These are phyloP conservation scores for Aspergillus sojae DNA, from an alignment of 2,329 filamentous ascomycete species.

Conservation along the genomic window DNA sequence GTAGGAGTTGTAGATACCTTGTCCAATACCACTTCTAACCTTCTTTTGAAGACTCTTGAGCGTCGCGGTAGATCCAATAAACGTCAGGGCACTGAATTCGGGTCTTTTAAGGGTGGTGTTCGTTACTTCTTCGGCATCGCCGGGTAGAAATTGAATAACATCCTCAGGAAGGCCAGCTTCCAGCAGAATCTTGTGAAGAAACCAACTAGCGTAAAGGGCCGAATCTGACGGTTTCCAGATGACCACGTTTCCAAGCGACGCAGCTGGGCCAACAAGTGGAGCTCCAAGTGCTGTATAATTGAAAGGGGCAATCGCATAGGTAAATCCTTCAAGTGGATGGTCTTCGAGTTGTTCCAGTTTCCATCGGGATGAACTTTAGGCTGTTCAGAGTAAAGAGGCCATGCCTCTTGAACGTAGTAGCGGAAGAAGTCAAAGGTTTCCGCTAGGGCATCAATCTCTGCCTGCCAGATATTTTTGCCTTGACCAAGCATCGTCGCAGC, in stretches of 20 bases:
- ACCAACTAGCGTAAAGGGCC: constrained; percentile 82
- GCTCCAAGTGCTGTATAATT: constrained; percentile 95
- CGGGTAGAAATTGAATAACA: constrained; percentile 94
- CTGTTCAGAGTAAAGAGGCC: constrained; percentile 68
- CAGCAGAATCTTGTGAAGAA: constrained; percentile 78
- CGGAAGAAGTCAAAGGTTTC: constrained; percentile 90
- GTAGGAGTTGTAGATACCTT: constrained; percentile 80
- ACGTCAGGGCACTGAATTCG: constrained; percentile 85
- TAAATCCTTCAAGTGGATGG: constrained; percentile 89
- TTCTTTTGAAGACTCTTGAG: constrained; percentile 86
- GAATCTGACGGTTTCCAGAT: constrained; percentile 91
- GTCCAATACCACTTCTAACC: constrained; percentile 78
- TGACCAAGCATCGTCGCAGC: constrained; percentile 93
- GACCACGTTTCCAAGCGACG: constrained; percentile 89
- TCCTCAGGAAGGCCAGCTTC: constrained; percentile 82
- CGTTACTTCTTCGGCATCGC: constrained; percentile 81
- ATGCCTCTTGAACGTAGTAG: constrained; percentile 87
- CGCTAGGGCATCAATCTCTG: constrained; percentile 94
- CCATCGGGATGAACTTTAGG: constrained; percentile 63
- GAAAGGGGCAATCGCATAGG: constrained; percentile 91
- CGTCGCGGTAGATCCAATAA: constrained; percentile 87
- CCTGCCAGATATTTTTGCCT: constrained; percentile 98
- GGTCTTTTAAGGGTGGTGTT: constrained; percentile 72
- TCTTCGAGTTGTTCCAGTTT: constrained; percentile 65
- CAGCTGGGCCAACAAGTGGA: constrained; percentile 81